A percentile compares a stretch with the other conserved stretches of the same genome.
phyloP scores from a whole-genome alignment of 495 filamentous ascomycete species.

The Penicillium tannophilum region DNA sequence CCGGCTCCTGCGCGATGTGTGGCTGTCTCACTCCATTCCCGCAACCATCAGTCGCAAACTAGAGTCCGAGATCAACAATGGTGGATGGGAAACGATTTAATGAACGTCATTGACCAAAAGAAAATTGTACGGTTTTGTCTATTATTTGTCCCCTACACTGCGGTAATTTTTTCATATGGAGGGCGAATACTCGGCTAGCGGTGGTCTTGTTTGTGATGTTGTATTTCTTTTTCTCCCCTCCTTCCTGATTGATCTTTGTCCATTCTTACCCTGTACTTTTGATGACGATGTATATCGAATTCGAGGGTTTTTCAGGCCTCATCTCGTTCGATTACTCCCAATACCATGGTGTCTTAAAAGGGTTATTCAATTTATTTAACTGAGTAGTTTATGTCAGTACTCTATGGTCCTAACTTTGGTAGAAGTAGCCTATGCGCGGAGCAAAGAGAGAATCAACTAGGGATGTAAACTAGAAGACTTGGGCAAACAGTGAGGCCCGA shows the following conservation, averaged over 20 bases:
- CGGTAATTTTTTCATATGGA: not conserved
- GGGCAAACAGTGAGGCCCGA: too few species aligned
- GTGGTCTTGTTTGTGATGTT: not conserved
- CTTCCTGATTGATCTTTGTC: not conserved
- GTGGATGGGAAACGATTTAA: constrained; percentile 93
- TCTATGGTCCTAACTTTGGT: not conserved
- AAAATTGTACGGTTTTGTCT: not conserved
- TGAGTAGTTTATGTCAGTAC: not conserved
- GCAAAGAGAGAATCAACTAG: too few species aligned
- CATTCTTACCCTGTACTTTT: not conserved
- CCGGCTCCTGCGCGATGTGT: constrained; percentile 77
- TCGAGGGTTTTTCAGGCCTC: not conserved
- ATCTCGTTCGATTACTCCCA: not conserved
- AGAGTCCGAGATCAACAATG: constrained; percentile 93
- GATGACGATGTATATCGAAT: not conserved
- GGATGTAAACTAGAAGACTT: too few species aligned
- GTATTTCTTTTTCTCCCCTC: not conserved
- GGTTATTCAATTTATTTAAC: not conserved
- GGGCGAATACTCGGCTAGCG: constrained; percentile 2
- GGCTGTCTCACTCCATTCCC: constrained; percentile 86
- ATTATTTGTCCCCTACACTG: not conserved
- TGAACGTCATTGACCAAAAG: constrained; percentile 10
- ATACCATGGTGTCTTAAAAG: not conserved
- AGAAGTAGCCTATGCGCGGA: too few species aligned
- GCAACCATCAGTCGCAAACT: constrained; percentile 85